Base-by-base conservation (phyloP, 495 filamentous ascomycete genomes). In the Tuber microsphaerosporum region DNA sequence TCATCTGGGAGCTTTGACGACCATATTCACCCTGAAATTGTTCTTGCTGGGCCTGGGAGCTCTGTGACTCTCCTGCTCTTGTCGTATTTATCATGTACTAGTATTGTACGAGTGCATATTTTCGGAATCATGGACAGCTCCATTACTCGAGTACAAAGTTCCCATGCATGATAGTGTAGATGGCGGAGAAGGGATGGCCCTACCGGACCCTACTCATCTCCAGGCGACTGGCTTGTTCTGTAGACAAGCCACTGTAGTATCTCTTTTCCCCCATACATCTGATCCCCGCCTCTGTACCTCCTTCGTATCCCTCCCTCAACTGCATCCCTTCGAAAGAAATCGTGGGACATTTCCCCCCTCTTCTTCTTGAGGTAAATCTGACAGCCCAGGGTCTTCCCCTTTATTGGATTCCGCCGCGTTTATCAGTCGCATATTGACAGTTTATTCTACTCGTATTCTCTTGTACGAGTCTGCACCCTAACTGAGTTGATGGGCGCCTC, bases 401-500 rank as follows among this genome's bases (percentile, higher is more conserved):
- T 65, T 65, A 14, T 34, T 65, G 17, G 56, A 14, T 34, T 16
- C 26, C 12, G 14, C 26, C 26, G 26, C 56, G 14, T 65, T 65
- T 17, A 34, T 31, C 14, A 34, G 26, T 61, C n/a, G 51, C n/a
- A 61, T 48, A 20, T 22, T 48, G 46, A 9, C 8, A 9, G 20
- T 51, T 51, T 65, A 65, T 65, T 65, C 56, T 17, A 31, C 56
- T 65, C 56, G 56, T 65, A 65, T 65, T 65, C 0, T 34, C 26
- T 17, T 17, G 56, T 34, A 65, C 56, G 5, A 31, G 56, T 65
- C 26, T 26, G 22, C n/a, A 26, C 56, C 56, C 43, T 68, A 71
- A 68, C 65, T 75, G 31, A 56, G 44, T 75, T 71, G 56, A 71
- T 61, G 71, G 77, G 73, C 75, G 71, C 73, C 77, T 45, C 74